Percentiles rank a stretch among this genome's conserved stretches.
phyloP scores from a whole-genome alignment of 257 asterid species.

The Nicotiana noctiflora region DNA sequence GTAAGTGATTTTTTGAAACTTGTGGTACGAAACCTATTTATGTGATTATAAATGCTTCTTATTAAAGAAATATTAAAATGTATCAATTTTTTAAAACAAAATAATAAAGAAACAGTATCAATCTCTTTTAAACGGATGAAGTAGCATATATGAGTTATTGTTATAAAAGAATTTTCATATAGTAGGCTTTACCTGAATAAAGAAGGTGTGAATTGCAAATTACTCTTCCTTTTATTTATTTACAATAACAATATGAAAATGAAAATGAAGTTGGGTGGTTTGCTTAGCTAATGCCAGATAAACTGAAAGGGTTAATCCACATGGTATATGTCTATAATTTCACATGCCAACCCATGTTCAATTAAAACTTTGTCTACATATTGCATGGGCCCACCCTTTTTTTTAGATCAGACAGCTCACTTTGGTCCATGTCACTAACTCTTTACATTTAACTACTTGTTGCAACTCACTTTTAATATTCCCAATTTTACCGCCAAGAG shows the following conservation, averaged over 20 bases:
- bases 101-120: too few relatives aligned
- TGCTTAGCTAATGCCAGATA: conserved; percentile 30
- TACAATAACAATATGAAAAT: background rate
- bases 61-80: too few relatives aligned
- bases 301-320: conserved; percentile 34
- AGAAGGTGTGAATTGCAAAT: conserved; percentile 11
- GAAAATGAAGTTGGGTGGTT: conserved; percentile 20
- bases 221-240: background rate
- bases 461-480: background rate
- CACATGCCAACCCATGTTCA: conserved; percentile 76
- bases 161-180: background rate
- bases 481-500: too few relatives aligned
- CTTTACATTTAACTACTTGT: background rate
- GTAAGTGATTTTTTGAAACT: too few relatives aligned
- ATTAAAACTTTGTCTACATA: conserved; percentile 49
- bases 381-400: conserved; percentile 30
- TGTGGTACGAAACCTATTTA: too few relatives aligned
- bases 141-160: too few relatives aligned
- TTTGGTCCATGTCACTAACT: conserved; percentile 23
- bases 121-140: too few relatives aligned
- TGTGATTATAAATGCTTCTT: too few relatives aligned
- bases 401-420: conserved; percentile 36
- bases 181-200: conserved; percentile 8
- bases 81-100: too few relatives aligned
- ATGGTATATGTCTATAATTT: conserved; percentile 34